phyloP scores from a whole-genome alignment of 2,329 filamentous ascomycete genomes.

The Pseudogymnoascus sp. region DNA sequence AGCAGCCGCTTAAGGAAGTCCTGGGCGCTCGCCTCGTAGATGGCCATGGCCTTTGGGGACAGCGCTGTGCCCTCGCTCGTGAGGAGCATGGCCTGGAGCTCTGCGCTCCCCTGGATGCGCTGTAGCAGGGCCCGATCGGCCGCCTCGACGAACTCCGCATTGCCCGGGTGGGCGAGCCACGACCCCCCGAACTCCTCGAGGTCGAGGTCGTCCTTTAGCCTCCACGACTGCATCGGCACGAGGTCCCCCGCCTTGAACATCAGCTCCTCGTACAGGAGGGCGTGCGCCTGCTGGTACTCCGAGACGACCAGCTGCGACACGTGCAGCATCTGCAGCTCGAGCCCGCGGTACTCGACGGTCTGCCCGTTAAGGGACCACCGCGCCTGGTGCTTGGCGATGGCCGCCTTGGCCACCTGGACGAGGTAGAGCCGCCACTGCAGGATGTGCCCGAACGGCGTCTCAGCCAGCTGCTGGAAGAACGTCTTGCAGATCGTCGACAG shows the following conservation, averaged over 20 bases:
- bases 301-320: slow-evolving; percentile 12
- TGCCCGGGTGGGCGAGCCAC: slow-evolving; percentile 12
- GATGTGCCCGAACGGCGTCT: slow-evolving; percentile 16
- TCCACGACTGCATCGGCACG: slow-evolving; percentile 11
- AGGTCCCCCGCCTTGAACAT: slow-evolving; percentile 10
- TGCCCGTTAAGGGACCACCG: slow-evolving; percentile 13
- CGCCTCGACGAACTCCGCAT: slow-evolving; percentile 13
- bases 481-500: slow-evolving; percentile 13
- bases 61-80: not conserved
- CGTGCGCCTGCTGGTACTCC: slow-evolving; percentile 13
- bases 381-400: slow-evolving; percentile 13
- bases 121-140: slow-evolving; percentile 8
- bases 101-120: not conserved
- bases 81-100: slow-evolving; percentile 16
- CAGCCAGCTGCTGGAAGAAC: slow-evolving; percentile 14
- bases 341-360: slow-evolving; percentile 10
- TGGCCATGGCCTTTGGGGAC: slow-evolving; percentile 7
- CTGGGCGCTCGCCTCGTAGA: slow-evolving; percentile 13
- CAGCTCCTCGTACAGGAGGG: slow-evolving; percentile 14
- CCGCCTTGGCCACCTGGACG: not conserved
- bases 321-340: slow-evolving; percentile 13
- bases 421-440: slow-evolving; percentile 11
- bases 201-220: slow-evolving; percentile 15
- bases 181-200: slow-evolving; percentile 12
- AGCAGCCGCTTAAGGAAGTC: slow-evolving; percentile 14